Conservation (phyloP, 1,139 yeast genomes). For the Scheffersomyces segobiensis region DNA sequence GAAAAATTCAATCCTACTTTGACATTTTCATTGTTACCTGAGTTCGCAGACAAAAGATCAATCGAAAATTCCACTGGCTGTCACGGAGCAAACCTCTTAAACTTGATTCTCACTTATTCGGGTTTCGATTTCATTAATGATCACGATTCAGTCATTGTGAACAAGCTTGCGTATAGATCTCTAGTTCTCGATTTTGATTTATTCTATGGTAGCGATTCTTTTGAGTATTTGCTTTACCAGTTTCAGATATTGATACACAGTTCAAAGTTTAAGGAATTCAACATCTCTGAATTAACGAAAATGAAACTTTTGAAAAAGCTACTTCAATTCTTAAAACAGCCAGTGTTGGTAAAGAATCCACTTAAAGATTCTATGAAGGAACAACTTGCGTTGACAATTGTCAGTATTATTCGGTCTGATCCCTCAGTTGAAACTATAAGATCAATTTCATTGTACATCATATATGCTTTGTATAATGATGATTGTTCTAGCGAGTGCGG, state of each 20-base stretch:
- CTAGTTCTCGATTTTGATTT: constrained; percentile 38
- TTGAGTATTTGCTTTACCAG: constrained; percentile 55
- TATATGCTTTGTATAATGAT: constrained; percentile 34
- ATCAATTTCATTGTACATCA: constrained; percentile 34
- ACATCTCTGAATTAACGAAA: constrained; percentile 49
- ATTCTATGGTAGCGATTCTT: constrained; percentile 39
- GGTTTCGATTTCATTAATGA: constrained; percentile 28
- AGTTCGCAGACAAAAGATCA: constrained; percentile 3
- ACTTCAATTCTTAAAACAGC: constrained; percentile 49
- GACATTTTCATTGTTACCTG: constrained; percentile 12
- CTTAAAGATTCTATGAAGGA: constrained; percentile 14
- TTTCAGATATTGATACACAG: constrained; percentile 53
- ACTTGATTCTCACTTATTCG: constrained; percentile 22
- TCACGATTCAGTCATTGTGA: constrained; percentile 30
- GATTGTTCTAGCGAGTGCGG: constrained; percentile 34
- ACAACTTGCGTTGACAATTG: constrained; percentile 22
- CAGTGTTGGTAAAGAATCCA: constrained; percentile 12
- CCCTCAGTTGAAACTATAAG: constrained; percentile 41
- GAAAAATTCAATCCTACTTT: constrained; percentile 21
- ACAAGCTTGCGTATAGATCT: constrained; percentile 29
- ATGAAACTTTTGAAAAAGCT: constrained; percentile 56
- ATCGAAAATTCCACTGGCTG: background rate
- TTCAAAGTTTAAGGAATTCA: constrained; percentile 51
- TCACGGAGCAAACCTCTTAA: constrained; percentile 14
- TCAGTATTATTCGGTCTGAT: constrained; percentile 28